Base-by-base conservation (phyloP, 805 yeast species). In the Pichia californica region DNA sequence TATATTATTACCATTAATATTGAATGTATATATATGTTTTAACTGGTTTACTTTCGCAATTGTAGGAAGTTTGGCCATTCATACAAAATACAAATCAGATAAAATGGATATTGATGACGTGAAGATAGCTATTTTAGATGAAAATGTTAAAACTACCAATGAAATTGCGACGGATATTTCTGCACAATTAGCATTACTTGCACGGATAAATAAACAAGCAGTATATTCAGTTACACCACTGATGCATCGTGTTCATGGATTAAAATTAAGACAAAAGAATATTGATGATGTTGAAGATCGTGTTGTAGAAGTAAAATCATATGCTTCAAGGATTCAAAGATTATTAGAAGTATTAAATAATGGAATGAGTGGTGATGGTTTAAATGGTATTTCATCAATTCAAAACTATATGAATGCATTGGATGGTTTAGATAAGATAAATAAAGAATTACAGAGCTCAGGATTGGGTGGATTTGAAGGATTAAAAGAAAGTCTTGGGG, bases 121-220 rank as follows among this genome's bases (percentile, higher is more conserved):
- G 2, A 96, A 88, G 52, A 80, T 87, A 28, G 81, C 87, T 2
- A 88, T 88, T 5, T 71, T 88, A 27, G 83, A 86, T 41, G 93
- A 84, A 55, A 81, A 83, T 42, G 68, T 89, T 28, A 62, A 70
- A 38, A 73, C 77, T 42, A 76, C 87, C 3, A 73, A 74, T 31
- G 69, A 68, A 16, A 62, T 87, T 32, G 74, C 88, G 9, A 56
- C 61, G 2, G 63, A 73, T 35, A 79, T 88, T 43, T 67, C 76
- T 10, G 62, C 64, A 23, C 78, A 87, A 3, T 67, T 87, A 33
- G 67, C 61, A 26, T 68, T 66, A 38, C 73, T 88, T 42, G 69
- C 80, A 7, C 60, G 59, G 26, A 73, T 72, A 41, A 72, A 88
- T 7, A 57, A 68, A 20, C 68, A 70, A 19, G 83, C 91, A 1